These are phyloP conservation scores for Irpex sp. DNA, from an alignment of 1,284 basidiomycete species.

Conservation along the genomic window DNA sequence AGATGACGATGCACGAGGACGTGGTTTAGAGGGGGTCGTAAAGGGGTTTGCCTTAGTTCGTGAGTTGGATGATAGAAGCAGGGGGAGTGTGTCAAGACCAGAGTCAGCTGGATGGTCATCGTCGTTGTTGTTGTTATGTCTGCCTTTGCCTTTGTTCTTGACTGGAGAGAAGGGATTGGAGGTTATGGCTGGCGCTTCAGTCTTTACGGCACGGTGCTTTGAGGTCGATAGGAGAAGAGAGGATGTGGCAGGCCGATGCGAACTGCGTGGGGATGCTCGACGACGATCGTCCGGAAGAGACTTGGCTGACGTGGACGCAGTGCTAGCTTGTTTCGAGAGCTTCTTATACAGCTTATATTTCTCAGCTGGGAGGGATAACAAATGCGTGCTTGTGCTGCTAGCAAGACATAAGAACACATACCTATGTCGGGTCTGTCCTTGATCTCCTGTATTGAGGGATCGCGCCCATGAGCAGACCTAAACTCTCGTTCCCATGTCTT, in stretches of 20 bases:
- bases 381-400: conserved; percentile 19
- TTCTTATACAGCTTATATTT: conserved; percentile 85
- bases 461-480: conserved; percentile 52
- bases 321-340: conserved; percentile 44
- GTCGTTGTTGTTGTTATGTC: neutral
- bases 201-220: conserved; percentile 45
- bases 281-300: conserved; percentile 19
- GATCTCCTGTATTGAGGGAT: conserved; percentile 78
- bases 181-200: conserved; percentile 45
- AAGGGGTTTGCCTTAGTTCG: conserved; percentile 42
- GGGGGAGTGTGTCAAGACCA: conserved; percentile 13
- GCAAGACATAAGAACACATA: conserved; percentile 35
- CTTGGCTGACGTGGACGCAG: conserved; percentile 11
- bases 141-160: conserved; percentile 48
- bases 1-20: conserved; percentile 14
- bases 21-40: conserved; percentile 42
- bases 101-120: conserved; percentile 2
- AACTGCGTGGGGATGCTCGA: conserved; percentile 34
- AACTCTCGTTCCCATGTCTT: conserved; percentile 84
- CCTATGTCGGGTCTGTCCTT: conserved; percentile 67
- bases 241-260: conserved; percentile 30
- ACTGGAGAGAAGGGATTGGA: conserved; percentile 78
- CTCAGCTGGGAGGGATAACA: conserved; percentile 46
- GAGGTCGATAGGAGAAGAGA: conserved; percentile 31
- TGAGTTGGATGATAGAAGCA: conserved; percentile 19